Conservation (phyloP, 768 basidiomycete species). For the Suillus alpinus region DNA sequence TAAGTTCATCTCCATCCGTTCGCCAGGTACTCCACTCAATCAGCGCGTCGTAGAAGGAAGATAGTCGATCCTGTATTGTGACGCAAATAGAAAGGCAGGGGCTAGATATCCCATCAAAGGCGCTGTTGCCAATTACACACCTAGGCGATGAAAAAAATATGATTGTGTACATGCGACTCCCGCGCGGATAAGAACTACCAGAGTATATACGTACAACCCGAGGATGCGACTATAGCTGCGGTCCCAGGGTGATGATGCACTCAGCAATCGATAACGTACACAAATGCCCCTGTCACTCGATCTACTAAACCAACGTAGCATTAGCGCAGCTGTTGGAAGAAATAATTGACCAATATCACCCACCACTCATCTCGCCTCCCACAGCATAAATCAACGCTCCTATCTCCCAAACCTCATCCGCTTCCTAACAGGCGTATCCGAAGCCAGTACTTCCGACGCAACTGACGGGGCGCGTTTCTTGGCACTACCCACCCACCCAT, state of each 20-base stretch:
- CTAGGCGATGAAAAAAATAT: not conserved
- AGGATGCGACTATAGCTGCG: not conserved
- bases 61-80: too few species aligned
- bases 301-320: too few species aligned
- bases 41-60: too few species aligned
- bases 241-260: not conserved
- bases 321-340: too few species aligned
- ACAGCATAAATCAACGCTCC: too few species aligned
- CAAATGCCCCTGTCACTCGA: not conserved
- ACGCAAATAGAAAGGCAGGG: too few species aligned
- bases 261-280: not conserved
- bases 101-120: not conserved
- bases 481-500: not conserved
- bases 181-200: not conserved
- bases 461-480: slow-evolving; percentile 25
- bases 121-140: not conserved
- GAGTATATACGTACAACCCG: not conserved
- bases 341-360: not conserved
- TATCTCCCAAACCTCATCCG: slow-evolving; percentile 9
- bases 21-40: too few species aligned
- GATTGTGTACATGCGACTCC: not conserved
- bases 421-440: slow-evolving; percentile 26
- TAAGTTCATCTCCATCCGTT: too few species aligned
- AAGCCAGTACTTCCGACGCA: slow-evolving; percentile 17
- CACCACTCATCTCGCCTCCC: not conserved